Percentiles rank a stretch among this genome's conserved stretches.
Conservation (phyloP, 352 stramenopile species). For the Lagenidium giganteum region DNA sequence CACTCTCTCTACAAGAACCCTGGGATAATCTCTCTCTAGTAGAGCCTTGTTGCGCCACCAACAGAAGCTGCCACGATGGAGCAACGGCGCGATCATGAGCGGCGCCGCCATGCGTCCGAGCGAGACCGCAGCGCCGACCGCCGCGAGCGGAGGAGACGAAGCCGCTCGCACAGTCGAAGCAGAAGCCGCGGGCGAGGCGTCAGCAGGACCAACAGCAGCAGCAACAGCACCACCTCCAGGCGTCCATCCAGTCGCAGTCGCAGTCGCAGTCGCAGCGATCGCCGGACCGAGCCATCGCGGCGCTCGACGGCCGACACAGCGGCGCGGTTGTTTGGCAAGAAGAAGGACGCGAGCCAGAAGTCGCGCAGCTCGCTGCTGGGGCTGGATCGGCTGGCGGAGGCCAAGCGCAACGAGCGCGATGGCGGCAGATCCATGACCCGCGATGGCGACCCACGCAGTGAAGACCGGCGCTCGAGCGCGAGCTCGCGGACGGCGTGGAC, state of each 20-base stretch:
- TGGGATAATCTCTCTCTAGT: too few species aligned
- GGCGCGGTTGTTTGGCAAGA: slow-evolving; percentile 4
- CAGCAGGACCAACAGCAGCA: too few species aligned
- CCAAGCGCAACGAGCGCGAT: slow-evolving; percentile 44
- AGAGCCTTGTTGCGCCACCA: too few species aligned
- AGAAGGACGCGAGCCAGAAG: background rate
- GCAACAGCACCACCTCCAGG: too few species aligned
- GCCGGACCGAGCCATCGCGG: too few species aligned
- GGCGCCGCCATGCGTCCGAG: background rate
- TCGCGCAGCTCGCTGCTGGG: slow-evolving; percentile 37
- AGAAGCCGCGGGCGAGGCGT: too few species aligned
- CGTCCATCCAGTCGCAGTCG: too few species aligned
- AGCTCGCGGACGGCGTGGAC: slow-evolving; percentile 13
- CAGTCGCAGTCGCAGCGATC: slow-evolving; percentile 3
- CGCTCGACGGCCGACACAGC: background rate
- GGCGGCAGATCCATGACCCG: slow-evolving; percentile 1
- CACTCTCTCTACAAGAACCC: too few species aligned
- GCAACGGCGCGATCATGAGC: too few species aligned
- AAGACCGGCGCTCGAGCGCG: slow-evolving; percentile 5
- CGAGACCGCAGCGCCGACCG: background rate
- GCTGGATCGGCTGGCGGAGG: slow-evolving; percentile 51
- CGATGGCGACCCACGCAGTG: background rate
- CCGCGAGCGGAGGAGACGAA: slow-evolving; percentile 4
- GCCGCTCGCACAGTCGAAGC: background rate
- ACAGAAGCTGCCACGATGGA: too few species aligned